Conservation (phyloP, 2,329 filamentous ascomycete species). For the Dendryphion nanum region DNA sequence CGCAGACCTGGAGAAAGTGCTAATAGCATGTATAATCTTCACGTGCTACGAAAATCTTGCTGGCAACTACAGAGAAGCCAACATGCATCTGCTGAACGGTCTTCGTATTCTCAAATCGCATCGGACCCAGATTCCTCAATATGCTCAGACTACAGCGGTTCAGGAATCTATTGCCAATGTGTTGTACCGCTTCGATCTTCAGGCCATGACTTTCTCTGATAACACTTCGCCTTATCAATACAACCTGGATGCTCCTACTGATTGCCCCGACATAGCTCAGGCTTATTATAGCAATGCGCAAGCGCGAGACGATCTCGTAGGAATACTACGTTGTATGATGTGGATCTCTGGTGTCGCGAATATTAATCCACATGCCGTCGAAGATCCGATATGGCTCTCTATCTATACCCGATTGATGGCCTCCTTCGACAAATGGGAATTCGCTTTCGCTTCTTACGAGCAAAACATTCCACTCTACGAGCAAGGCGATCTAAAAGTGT, state of each 20-base stretch:
- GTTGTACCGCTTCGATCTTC: constrained; percentile 27
- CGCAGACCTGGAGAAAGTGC: constrained; percentile 22
- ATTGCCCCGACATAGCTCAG: constrained; percentile 17
- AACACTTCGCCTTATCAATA: constrained; percentile 24
- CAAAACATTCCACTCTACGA: constrained; percentile 14
- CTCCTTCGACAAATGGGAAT: constrained; percentile 19
- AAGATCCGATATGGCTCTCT: constrained; percentile 18
- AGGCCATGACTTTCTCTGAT: constrained; percentile 34
- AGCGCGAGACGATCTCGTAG: constrained; percentile 26
- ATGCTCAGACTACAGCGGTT: constrained; percentile 4
- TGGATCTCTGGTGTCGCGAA: constrained; percentile 24
- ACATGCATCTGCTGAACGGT: constrained; percentile 29
- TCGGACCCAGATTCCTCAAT: constrained; percentile 5
- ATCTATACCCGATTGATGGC: constrained; percentile 16
- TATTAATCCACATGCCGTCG: constrained; percentile 15
- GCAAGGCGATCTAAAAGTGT: constrained; percentile 20
- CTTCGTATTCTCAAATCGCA: constrained; percentile 24
- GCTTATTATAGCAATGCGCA: constrained; percentile 16
- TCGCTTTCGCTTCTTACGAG: constrained; percentile 18
- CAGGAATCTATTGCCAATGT: constrained; percentile 21
- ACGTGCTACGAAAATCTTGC: constrained; percentile 31
- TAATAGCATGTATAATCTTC: constrained; percentile 31
- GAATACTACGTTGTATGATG: constrained; percentile 25
- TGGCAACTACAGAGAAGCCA: constrained; percentile 25
- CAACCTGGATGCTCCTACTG: constrained; percentile 16